Evolutionary conservation across 768 basidiomycete genomes (phyloP).

Genomic region (Suillus brevipes): DNA sequence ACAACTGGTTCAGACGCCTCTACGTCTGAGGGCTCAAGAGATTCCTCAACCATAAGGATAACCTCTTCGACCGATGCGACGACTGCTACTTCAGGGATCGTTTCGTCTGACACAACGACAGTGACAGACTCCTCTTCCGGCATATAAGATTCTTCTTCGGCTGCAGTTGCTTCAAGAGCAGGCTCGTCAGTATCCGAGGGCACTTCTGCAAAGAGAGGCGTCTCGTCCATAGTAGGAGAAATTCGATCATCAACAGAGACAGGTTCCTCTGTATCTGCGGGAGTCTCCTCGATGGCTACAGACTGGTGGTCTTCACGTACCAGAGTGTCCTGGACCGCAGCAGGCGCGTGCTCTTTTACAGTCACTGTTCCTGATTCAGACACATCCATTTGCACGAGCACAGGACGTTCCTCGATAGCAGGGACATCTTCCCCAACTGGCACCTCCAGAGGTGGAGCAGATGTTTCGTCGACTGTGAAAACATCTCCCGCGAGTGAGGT

Average conservation of each 20-base stretch:
- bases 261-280: neutral
- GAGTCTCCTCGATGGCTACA: slow-evolving; percentile 11
- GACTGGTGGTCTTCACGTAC: slow-evolving; percentile 4
- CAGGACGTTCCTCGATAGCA: neutral
- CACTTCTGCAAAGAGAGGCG: slow-evolving; percentile 1
- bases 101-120: neutral
- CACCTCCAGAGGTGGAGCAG: neutral
- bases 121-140: neutral
- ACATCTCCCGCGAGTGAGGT: neutral
- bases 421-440: neutral
- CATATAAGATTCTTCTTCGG: neutral
- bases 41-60: slow-evolving; percentile 1
- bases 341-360: neutral
- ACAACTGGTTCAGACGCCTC: slow-evolving; percentile 1
- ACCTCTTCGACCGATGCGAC: slow-evolving; percentile 10
- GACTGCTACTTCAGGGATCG: neutral
- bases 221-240: slow-evolving; percentile 5
- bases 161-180: neutral
- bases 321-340: neutral
- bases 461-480: neutral
- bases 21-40: slow-evolving; percentile 2
- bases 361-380: too few species aligned
- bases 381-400: neutral
- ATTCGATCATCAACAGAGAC: neutral
- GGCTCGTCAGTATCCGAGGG: slow-evolving; percentile 1